phyloP scores from a whole-genome alignment of 31 red algal species.

The Odonthalia washingtoniensis region DNA sequence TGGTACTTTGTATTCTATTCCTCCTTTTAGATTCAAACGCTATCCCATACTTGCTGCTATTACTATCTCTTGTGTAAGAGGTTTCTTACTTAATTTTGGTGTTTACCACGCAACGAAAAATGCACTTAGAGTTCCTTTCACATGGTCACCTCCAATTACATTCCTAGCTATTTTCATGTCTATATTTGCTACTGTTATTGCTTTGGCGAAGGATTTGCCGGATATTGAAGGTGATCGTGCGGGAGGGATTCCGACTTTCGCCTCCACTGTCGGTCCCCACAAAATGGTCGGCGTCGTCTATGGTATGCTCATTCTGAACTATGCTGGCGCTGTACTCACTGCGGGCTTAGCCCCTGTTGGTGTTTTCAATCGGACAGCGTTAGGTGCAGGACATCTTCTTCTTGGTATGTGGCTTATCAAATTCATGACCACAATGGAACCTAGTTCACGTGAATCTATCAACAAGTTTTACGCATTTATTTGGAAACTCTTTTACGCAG shows the following conservation, averaged over 20 bases:
- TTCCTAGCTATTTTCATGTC: slow-evolving; percentile 93
- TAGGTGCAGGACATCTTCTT: slow-evolving; percentile 61
- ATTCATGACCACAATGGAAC: slow-evolving; percentile 49
- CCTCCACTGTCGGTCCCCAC: slow-evolving; percentile 62
- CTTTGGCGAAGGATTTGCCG: slow-evolving; percentile 92
- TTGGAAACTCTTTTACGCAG: slow-evolving; percentile 88
- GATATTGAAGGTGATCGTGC: slow-evolving; percentile 85
- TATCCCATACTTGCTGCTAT: slow-evolving; percentile 79
- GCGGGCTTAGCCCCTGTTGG: slow-evolving; percentile 62
- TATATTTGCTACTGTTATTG: slow-evolving; percentile 90
- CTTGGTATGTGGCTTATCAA: slow-evolving; percentile 53
- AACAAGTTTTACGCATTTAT: slow-evolving; percentile 81
- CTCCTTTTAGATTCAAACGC: slow-evolving; percentile 82
- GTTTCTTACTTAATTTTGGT: slow-evolving; percentile 95
- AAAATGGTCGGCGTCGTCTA: slow-evolving; percentile 57
- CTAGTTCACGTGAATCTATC: slow-evolving; percentile 54
- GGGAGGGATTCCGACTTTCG: slow-evolving; percentile 86
- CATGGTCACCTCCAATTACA: slow-evolving; percentile 86
- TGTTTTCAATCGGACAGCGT: slow-evolving; percentile 54
- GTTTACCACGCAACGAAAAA: slow-evolving; percentile 93
- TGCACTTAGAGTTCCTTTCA: slow-evolving; percentile 80
- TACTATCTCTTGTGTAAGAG: slow-evolving; percentile 93
- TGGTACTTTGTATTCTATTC: slow-evolving; percentile 92
- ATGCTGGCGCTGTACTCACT: slow-evolving; percentile 63
- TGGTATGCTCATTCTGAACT: slow-evolving; percentile 57